Conservation (phyloP, 352 stramenopile genomes). For the Pythium monospermum region DNA sequence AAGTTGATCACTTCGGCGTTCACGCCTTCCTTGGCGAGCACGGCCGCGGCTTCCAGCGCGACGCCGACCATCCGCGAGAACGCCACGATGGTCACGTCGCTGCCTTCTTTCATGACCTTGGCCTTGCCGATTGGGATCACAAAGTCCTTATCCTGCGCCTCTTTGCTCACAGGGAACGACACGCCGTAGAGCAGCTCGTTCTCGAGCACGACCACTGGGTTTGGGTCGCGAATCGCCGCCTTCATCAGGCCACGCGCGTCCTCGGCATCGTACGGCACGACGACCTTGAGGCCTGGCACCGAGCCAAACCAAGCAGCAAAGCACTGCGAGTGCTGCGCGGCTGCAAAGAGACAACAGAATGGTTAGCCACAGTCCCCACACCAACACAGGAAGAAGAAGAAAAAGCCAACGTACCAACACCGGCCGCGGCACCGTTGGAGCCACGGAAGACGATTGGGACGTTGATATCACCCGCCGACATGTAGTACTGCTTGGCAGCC, state of each 20-base stretch:
- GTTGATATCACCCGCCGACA: constrained; percentile 96
- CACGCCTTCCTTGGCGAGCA: constrained; percentile 93
- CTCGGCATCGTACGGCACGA: constrained; percentile 95
- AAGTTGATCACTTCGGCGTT: constrained; percentile 95
- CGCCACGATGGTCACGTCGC: constrained; percentile 97
- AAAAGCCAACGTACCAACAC: constrained; percentile 89
- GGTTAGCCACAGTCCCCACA: too few relatives aligned
- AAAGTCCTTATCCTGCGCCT: constrained; percentile 97
- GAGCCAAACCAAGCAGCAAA: constrained; percentile 98
- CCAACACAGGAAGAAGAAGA: too few relatives aligned
- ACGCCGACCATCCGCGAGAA: constrained; percentile 97
- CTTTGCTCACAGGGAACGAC: constrained; percentile 96
- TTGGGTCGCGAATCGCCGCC: constrained; percentile 98
- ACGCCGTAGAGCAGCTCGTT: constrained; percentile 99
- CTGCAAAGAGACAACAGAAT: constrained; percentile 22
- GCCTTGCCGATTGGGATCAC: constrained; percentile 98
- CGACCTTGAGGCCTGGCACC: constrained; percentile 97
- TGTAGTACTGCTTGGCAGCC: constrained; percentile 99
- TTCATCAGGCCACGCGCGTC: constrained; percentile 99
- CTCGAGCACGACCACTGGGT: constrained; percentile 98
- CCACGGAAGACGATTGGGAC: constrained; percentile 99
- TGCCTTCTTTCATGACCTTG: constrained; percentile 97
- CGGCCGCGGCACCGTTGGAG: constrained; percentile 96
- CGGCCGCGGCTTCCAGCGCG: constrained; percentile 94
- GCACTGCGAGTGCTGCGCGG: constrained; percentile 99